Conservation (phyloP, 257 asterid genomes). For the Solanum medicagineum region DNA sequence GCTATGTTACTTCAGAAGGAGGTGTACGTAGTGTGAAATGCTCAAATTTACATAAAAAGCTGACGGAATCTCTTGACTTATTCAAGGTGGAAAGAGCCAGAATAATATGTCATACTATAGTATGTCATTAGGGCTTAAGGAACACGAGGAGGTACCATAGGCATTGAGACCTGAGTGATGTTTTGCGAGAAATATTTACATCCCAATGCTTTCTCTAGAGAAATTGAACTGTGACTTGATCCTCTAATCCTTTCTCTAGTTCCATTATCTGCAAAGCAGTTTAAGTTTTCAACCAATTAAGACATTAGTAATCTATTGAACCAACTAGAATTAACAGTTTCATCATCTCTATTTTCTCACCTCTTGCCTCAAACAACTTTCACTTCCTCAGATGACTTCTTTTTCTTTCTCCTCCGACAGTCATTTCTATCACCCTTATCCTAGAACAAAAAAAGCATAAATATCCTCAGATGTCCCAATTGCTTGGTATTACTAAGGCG, state of each 20-base stretch:
- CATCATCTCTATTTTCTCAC: conserved; percentile 17
- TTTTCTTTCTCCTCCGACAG: conserved; percentile 25
- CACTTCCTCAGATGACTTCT: conserved; percentile 36
- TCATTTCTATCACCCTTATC: conserved; percentile 24
- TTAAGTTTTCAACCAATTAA: not conserved
- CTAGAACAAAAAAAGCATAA: conserved; percentile 12
- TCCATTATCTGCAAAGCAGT: conserved; percentile 38
- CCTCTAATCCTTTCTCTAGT: conserved; percentile 61
- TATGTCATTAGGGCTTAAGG: not conserved
- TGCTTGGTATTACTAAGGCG: not conserved
- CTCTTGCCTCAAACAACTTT: conserved; percentile 68
- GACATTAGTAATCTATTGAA: not conserved
- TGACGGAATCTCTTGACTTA: not conserved
- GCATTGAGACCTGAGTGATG: conserved; percentile 26
- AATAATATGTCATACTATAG: not conserved
- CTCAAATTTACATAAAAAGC: not conserved
- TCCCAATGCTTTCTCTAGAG: conserved; percentile 78
- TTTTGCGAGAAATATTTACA: conserved; percentile 28
- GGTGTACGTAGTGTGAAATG: not conserved
- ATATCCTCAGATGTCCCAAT: not conserved
- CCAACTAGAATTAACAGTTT: not conserved
- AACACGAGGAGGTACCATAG: conserved; percentile 37
- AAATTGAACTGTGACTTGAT: conserved; percentile 64
- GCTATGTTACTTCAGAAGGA: not conserved
- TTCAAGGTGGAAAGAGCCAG: not conserved